Evolutionary conservation across 164 flowering plant genomes (phyloP).

Genomic region (Brasenia schreberi): DNA sequence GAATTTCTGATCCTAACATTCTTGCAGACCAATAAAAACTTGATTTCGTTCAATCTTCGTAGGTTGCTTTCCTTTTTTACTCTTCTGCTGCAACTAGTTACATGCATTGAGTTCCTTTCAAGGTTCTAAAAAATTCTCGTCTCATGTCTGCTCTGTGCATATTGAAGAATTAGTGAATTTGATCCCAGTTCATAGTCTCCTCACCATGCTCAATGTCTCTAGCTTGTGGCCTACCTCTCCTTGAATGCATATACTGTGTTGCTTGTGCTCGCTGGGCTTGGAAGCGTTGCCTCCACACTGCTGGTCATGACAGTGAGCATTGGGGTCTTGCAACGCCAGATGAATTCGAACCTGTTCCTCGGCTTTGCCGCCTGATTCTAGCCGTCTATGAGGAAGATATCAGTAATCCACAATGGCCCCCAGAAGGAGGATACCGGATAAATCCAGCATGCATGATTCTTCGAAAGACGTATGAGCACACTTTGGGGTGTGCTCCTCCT

Average conservation of each 20-base stretch:
- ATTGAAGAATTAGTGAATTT: not conserved
- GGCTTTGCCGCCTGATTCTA: constrained; percentile 59
- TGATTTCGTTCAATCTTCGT: no score
- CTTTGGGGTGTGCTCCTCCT: constrained; percentile 63
- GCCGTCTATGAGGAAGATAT: constrained; percentile 86
- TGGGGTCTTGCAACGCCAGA: constrained; percentile 78
- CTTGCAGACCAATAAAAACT: no score
- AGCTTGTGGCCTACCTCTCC: constrained; percentile 41
- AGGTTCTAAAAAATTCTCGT: not conserved
- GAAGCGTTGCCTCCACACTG: constrained; percentile 52
- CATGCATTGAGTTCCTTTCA: no score
- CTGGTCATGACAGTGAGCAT: constrained; percentile 72
- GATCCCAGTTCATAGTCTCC: not conserved
- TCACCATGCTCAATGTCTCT: constrained; percentile 28
- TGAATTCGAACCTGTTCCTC: constrained; percentile 90
- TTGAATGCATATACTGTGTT: constrained; percentile 57
- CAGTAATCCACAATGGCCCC: constrained; percentile 65
- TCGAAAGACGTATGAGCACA: constrained; percentile 48
- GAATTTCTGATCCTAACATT: no score
- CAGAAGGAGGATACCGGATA: constrained; percentile 79
- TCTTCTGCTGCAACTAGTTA: not conserved
- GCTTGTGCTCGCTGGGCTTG: constrained; percentile 72
- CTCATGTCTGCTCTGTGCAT: not conserved
- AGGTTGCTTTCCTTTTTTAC: not conserved
- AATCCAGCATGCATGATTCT: constrained; percentile 55